Evolutionary conservation across 148 eudicot species (phyloP), one percentile per base, ranked within the genome.

Genomic region (Suaeda aralocaspica): DNA sequence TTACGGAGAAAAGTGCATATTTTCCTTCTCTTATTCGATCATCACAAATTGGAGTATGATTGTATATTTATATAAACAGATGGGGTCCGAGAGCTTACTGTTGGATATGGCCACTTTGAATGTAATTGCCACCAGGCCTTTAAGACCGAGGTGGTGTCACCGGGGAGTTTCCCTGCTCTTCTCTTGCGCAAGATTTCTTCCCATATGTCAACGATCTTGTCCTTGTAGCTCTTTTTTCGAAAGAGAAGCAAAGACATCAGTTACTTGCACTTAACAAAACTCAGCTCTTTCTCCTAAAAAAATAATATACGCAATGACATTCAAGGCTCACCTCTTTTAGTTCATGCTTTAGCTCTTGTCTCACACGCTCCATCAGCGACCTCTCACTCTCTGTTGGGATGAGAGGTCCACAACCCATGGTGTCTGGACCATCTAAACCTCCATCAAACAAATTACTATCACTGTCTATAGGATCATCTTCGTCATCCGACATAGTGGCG

Each of bases 41-140:
- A 19, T 31, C 14, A 25, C 14, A 25, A 11, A 25, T 6, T 72
- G 28, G 33, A 34, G 14, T n/a, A n/a, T n/a, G n/a, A n/a, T n/a
- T n/a, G n/a, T n/a, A n/a, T n/a, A n/a, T n/a, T n/a, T n/a, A n/a
- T 19, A 63, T 16, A 36, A 28, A 16, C 11, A 42, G 16, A 19
- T 39, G n/a, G 49, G 30, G 53, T 12, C n/a, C 58, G 31, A 39
- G 26, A 74, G 76, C 89, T 82, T 83, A 92, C 97, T 0, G 97
- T 92, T 44, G 97, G 97, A 72, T 92, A 92, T 51, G 97, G 97
- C 97, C 97, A 92, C 78, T 92, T 92, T 53, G 97, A 82, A 79
- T 92, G 97, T 11, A 92, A 85, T 70, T 89, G 97, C 97, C 97
- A 92, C 97, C 97, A 92, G 78, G 91, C 88, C 70, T 92, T 92